These are phyloP conservation scores for Phyllachora maydis DNA, from an alignment of 2,329 filamentous ascomycete species.

Conservation along the genomic window DNA sequence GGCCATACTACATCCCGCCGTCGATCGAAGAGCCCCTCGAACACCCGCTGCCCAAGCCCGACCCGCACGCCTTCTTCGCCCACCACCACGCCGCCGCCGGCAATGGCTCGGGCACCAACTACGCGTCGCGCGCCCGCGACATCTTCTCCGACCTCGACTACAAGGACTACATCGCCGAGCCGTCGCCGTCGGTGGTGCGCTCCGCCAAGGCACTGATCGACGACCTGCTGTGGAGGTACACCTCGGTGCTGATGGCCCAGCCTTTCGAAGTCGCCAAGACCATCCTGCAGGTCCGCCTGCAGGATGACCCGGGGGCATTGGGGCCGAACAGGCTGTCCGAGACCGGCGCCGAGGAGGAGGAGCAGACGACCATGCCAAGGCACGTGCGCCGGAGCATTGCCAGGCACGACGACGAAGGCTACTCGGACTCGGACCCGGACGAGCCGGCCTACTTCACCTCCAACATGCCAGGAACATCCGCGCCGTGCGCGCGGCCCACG, in stretches of 20 bases:
- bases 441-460: constrained; percentile 76
- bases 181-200: constrained; percentile 53
- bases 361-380: too few species aligned
- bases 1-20: constrained; percentile 48
- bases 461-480: constrained; percentile 25
- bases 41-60: constrained; percentile 13
- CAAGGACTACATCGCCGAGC: constrained; percentile 63
- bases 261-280: constrained; percentile 96
- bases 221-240: constrained; percentile 81
- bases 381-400: constrained; percentile 6
- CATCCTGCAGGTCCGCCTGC: constrained; percentile 56
- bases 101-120: constrained; percentile 22
- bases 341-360: constrained; percentile 10
- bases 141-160: constrained; percentile 85
- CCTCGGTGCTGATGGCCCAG: constrained; percentile 71
- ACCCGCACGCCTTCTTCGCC: constrained; percentile 24
- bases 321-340: too few species aligned
- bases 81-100: too few species aligned
- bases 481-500: constrained; percentile 12
- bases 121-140: constrained; percentile 52
- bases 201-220: constrained; percentile 62
- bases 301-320: constrained; percentile 24
- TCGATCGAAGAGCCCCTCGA: constrained; percentile 26
- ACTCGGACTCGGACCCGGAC: constrained; percentile 52
- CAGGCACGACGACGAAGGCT: constrained; percentile 8